Evolutionary conservation across 1,284 basidiomycete genomes (phyloP), one percentile per base, ranked within the genome.

Genomic region (Ustilago tritici): DNA sequence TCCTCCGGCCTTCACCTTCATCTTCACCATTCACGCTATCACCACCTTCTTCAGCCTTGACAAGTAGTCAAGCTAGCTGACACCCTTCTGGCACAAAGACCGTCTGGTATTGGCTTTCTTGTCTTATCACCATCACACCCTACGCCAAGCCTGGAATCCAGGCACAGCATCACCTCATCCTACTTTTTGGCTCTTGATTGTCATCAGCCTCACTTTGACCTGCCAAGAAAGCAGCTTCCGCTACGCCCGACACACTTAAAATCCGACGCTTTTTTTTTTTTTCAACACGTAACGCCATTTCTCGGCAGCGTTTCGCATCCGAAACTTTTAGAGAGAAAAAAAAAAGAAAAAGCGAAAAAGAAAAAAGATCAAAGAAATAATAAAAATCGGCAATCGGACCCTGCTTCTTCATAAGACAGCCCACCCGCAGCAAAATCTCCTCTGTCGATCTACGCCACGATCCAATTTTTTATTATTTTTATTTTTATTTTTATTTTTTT

Each of bases 391-490:
- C n/a, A 17, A 41, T 41, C 15, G 15, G 57, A 59, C 49, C 50
- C 59, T 61, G 46, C 46, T 41, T 61, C 50, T 50, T 61, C 59
- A 61, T 61, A 36, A 17, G 50, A 43, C 56, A 46, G 40, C 23
- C 23, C 40, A 41, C 15, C 40, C 7, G 15, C 40, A 41, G 56
- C 56, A 35, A n/a, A 34, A 8, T 32, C 36, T 60, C 52, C 52
- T 46, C 56, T 46, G 60, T 55, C 60, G 52, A 61, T 61, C 60
- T 38, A 34, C 50, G 59, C 59, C 50, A 54, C 60, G 52, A 55
- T 31, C 41, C 61, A 53, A 56, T 32, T 35, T 52, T 19, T 31
- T 12, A 28, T 19, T 19, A 2, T 23, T 23, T 23, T 23, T 2
- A 2, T 23, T 23, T 23, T 23, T 23, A 2, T 23, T 23, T 23